phyloP scores from a whole-genome alignment of 495 filamentous ascomycete genomes.

The Penicillium herquei region DNA sequence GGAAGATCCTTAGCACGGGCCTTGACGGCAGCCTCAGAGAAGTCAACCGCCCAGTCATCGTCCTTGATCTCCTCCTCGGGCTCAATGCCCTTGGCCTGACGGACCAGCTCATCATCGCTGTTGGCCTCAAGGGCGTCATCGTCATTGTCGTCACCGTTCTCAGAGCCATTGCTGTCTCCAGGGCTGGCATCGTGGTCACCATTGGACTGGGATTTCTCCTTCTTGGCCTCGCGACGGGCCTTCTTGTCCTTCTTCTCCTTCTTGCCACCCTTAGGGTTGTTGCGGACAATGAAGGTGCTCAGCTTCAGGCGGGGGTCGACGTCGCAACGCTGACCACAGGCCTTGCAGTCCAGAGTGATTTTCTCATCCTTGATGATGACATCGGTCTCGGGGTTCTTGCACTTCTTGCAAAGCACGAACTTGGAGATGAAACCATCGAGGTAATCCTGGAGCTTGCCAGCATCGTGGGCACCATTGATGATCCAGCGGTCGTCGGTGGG shows the following conservation, averaged over 20 bases:
- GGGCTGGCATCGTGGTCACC: conserved; percentile 68
- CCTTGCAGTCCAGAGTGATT: conserved; percentile 96
- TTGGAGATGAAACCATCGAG: conserved; percentile 97
- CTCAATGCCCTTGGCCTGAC: conserved; percentile 74
- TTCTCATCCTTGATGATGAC: conserved; percentile 88
- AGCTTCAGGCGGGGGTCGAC: conserved; percentile 94
- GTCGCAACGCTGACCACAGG: conserved; percentile 87
- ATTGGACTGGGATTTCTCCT: conserved; percentile 58
- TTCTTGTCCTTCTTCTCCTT: conserved; percentile 93
- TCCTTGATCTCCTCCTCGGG: conserved; percentile 67
- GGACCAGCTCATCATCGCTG: conserved; percentile 91
- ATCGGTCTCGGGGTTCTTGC: conserved; percentile 98
- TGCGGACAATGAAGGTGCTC: conserved; percentile 95
- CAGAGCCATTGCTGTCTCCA: conserved; percentile 71
- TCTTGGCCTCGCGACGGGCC: conserved; percentile 72
- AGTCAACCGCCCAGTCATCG: conserved; percentile 91
- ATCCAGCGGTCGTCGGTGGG: conserved; percentile 98
- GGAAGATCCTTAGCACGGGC: conserved; percentile 90
- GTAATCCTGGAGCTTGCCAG: conserved; percentile 93
- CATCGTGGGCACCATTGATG: conserved; percentile 98
- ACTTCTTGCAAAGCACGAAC: conserved; percentile 98
- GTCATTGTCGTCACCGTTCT: conserved; percentile 64
- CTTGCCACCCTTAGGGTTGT: conserved; percentile 89
- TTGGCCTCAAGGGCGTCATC: conserved; percentile 70
- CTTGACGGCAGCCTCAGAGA: conserved; percentile 90